Evolutionary conservation across 2,329 filamentous ascomycete species (phyloP).

Genomic region (Trichoderma brevicompactum): DNA sequence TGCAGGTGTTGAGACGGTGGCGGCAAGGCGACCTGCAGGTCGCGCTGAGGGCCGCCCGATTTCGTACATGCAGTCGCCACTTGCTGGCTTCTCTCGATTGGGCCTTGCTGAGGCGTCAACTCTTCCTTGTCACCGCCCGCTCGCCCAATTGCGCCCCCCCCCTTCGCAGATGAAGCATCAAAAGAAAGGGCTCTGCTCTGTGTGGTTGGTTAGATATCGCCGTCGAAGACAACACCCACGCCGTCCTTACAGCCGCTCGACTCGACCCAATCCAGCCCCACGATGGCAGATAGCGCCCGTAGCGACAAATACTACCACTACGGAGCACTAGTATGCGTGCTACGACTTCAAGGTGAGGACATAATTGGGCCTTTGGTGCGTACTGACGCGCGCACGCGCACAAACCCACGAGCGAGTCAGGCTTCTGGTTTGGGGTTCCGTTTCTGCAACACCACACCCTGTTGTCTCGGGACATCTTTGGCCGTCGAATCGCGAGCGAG

Average conservation of each 20-base stretch:
- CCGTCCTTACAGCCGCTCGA: background rate
- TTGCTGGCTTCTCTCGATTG: background rate
- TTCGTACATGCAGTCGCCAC: background rate
- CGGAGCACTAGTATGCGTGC: background rate
- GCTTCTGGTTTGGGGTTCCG: background rate
- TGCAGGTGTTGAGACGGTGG: constrained; percentile 12
- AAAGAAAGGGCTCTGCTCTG: background rate
- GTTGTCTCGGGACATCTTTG: constrained; percentile 8
- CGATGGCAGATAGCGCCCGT: constrained; percentile 1
- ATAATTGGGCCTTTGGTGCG: constrained; percentile 12
- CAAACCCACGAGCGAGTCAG: constrained; percentile 15
- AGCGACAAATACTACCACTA: background rate
- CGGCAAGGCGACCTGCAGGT: constrained; percentile 27
- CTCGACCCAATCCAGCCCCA: background rate
- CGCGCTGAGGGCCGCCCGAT: background rate
- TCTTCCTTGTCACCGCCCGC: too few species aligned
- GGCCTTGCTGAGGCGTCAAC: constrained; percentile 7
- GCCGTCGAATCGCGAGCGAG: constrained; percentile 20
- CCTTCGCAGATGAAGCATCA: background rate
- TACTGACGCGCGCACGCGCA: constrained; percentile 13
- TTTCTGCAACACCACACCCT: constrained; percentile 17
- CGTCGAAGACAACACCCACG: background rate
- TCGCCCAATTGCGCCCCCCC: background rate
- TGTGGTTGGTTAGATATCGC: background rate
- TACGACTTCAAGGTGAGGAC: background rate